Base-by-base conservation (phyloP, 106 monocot species). In the Posidonia australis region DNA sequence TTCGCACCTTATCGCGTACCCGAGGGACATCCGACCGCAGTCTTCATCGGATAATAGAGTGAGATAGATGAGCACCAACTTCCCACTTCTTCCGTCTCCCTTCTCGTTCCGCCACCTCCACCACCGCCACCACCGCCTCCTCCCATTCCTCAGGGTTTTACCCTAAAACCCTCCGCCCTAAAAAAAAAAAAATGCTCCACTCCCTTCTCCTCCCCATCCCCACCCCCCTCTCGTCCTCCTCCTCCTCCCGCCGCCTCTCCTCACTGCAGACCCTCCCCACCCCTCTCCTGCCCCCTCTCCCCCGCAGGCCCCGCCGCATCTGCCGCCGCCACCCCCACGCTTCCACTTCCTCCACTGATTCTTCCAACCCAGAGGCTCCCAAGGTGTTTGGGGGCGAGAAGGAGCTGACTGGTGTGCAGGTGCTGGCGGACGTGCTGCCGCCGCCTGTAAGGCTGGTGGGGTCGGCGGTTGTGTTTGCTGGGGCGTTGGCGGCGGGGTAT, bases 401-500 rank as follows among this genome's bases (percentile, higher is more conserved):
- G 78, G 84, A 96, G 48, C 76, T 87, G 22, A 56, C 94, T 1
- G 76, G 76, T 1, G 58, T 78, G 12, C 82, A 90, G 72, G 70
- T 66, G 10, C 16, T 87, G 13, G 77, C 85, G 16, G 82, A 70
- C 48, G 64, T 70, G 7, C 36, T 98, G 21, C 56, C 90, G 1
- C 90, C 90, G 16, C 69, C 82, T n/a, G 90, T 68, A 28, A 74
- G 96, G 70, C 10, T 87, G 14, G 87, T 72, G 7, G 53, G 72
- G 64, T 84, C 82, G 1, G 73, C 64, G 46, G 53, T 78, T 29
- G 0, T 96, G n/a, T 64, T 77, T 1, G 86, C 78, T 0, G 90
- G 80, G 1, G 94, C 94, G 0, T 7, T 80, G 48, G 80, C 79
- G 13, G 86, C 80, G 0, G 94, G 94, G 28, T 90, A 71, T 64